Evolutionary conservation across 1,139 yeast species (phyloP).

Genomic region (Saccharomyces pastorianus): DNA sequence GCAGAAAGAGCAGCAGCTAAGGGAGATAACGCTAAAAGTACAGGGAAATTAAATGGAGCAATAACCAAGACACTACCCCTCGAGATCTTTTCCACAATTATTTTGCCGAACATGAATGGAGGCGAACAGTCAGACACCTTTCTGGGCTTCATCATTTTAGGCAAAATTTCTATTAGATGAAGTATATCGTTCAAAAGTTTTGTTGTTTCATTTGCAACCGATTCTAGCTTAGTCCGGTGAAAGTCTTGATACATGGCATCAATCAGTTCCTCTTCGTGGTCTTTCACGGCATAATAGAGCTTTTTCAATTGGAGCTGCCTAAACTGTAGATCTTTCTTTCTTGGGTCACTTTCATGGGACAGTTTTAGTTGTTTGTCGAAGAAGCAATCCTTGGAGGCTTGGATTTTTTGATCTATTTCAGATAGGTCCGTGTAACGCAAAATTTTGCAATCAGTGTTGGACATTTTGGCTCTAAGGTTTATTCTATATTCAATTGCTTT

Average conservation of each 20-base stretch:
- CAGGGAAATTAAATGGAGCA: constrained; percentile 85
- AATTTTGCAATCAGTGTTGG: too few relatives aligned
- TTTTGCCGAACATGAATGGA: constrained; percentile 40
- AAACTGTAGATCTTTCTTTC: constrained; percentile 41
- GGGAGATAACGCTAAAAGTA: constrained; percentile 56
- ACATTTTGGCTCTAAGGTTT: too few relatives aligned
- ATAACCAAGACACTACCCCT: constrained; percentile 70
- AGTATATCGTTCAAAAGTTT: constrained; percentile 49
- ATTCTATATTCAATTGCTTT: too few relatives aligned
- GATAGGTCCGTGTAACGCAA: too few relatives aligned
- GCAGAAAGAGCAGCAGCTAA: constrained; percentile 77
- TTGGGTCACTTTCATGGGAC: constrained; percentile 11
- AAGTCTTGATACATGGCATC: constrained; percentile 62
- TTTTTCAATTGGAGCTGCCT: constrained; percentile 61
- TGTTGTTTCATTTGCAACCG: constrained; percentile 49
- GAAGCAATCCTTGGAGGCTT: constrained; percentile 14
- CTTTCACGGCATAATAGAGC: constrained; percentile 56
- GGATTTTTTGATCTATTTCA: constrained; percentile 7
- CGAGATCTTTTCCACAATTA: constrained; percentile 57
- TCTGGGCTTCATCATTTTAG: constrained; percentile 54
- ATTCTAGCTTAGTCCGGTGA: constrained; percentile 54
- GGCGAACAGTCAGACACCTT: constrained; percentile 40
- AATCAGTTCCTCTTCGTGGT: constrained; percentile 47
- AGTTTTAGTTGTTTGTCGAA: constrained; percentile 16
- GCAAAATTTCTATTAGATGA: constrained; percentile 51